Percentiles rank a stretch among this genome's conserved stretches.
Evolutionary conservation across 106 monocot genomes (phyloP).

Genomic region (Dendrobium catenatum): DNA sequence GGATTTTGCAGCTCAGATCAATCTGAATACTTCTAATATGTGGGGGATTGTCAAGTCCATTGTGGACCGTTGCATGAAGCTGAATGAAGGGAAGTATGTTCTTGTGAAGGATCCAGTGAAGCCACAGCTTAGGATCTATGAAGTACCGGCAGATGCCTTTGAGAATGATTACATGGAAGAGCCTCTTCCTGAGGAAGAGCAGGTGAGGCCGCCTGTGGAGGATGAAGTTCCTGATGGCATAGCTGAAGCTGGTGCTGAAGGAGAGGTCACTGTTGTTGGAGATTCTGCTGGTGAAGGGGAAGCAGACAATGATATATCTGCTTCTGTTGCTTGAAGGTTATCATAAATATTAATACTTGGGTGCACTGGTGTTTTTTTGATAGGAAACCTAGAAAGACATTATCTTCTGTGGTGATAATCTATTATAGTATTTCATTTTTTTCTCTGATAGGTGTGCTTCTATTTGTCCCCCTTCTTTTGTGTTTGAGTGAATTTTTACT

Average conservation of each 20-base stretch:
- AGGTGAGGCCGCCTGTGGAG: conserved; percentile 61
- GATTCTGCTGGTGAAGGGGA: conserved; percentile 13
- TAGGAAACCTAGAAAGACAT: background rate
- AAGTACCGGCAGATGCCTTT: conserved; percentile 87
- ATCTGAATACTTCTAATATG: conserved; percentile 87
- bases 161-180: conserved; percentile 98
- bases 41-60: conserved; percentile 98
- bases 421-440: background rate
- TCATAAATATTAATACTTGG: background rate
- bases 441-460: background rate
- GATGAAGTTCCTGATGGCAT: conserved; percentile 24
- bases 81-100: conserved; percentile 93
- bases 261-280: conserved; percentile 23
- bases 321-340: conserved; percentile 23
- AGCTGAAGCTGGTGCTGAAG: conserved; percentile 34
- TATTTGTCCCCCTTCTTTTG: background rate
- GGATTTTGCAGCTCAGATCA: conserved; percentile 93
- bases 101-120: conserved; percentile 91
- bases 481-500: background rate
- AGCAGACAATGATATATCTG: conserved; percentile 24
- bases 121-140: conserved; percentile 94
- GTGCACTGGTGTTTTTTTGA: background rate
- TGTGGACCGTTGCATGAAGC: conserved; percentile 95
- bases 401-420: background rate
- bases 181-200: conserved; percentile 96